Percentiles rank a stretch among this genome's conserved stretches.
phyloP scores from a whole-genome alignment of 805 yeast species.

The Pichia occidentalis region DNA sequence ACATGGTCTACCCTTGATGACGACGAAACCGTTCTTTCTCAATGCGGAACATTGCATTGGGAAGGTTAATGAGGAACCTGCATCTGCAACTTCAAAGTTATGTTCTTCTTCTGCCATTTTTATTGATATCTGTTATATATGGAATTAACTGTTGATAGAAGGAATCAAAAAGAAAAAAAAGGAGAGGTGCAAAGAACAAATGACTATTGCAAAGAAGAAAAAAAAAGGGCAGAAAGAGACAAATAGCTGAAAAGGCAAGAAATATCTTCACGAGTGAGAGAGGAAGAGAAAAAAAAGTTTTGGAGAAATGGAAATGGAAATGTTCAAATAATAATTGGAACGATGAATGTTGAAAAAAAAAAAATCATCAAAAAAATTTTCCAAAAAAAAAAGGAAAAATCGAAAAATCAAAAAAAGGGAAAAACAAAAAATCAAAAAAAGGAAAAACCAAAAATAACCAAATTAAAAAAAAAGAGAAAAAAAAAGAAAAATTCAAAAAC shows the following conservation, averaged over 20 bases:
- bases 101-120: constrained; percentile 43
- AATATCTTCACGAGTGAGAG: not conserved
- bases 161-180: constrained; percentile 2
- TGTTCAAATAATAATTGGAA: no score
- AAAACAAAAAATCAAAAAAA: no score
- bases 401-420: no score
- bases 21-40: constrained; percentile 99
- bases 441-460: no score
- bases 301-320: no score
- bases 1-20: constrained; percentile 98
- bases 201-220: not conserved
- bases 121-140: not conserved
- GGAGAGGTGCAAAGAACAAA: no score
- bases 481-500: no score
- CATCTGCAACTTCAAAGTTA: constrained; percentile 95
- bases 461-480: no score
- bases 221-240: not conserved
- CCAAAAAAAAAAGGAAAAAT: no score
- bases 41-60: constrained; percentile 99
- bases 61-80: constrained; percentile 97
- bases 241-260: no score
- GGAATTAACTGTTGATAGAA: constrained; percentile 3
- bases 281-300: constrained; percentile 1
- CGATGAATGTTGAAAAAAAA: no score
- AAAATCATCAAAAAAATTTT: no score